These are phyloP conservation scores for Triticum dicoccoides DNA, from an alignment of 176 grass and related monocot species.

Conservation along the genomic window DNA sequence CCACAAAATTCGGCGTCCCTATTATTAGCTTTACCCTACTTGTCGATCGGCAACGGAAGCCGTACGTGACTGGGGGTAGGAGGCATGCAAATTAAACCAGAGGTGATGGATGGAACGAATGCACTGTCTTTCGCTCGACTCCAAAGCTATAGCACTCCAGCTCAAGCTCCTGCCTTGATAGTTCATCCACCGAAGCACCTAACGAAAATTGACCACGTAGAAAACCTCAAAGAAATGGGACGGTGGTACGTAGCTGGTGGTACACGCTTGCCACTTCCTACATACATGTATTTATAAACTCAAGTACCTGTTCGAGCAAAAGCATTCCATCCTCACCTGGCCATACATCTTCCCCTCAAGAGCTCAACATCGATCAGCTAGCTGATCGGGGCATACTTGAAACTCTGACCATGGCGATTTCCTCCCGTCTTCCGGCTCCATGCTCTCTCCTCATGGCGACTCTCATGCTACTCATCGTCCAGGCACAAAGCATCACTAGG, in stretches of 20 bases:
- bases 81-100: background rate
- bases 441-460: conserved; percentile 4
- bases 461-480: background rate
- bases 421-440: background rate
- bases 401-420: background rate
- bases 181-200: conserved; percentile 15
- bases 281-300: background rate
- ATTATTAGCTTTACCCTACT: no score
- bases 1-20: no score
- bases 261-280: background rate
- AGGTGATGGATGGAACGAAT: background rate
- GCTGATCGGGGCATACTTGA: background rate
- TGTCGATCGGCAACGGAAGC: background rate
- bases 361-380: background rate
- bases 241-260: background rate
- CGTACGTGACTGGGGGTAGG: background rate
- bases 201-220: conserved; percentile 17
- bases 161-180: conserved; percentile 8
- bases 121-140: conserved; percentile 4
- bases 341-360: background rate
- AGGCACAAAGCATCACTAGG: background rate
- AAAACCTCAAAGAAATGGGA: background rate
- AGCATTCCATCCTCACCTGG: background rate
- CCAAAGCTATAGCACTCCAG: conserved; percentile 9
- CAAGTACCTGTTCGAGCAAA: background rate